Base-by-base conservation (phyloP, 305 asterid species). In the Fraxinus xanthoxyloides region DNA sequence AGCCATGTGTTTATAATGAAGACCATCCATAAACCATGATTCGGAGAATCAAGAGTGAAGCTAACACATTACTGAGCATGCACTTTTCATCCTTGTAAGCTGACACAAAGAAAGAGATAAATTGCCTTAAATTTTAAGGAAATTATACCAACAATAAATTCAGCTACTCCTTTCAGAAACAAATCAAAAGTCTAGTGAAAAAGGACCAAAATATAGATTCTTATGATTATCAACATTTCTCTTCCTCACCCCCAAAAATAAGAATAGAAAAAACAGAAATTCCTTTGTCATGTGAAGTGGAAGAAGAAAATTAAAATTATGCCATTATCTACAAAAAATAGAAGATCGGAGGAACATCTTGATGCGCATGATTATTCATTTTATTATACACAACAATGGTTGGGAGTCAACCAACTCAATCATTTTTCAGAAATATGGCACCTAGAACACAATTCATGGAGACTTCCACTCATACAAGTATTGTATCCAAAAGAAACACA, bases 71-170 rank as follows among this genome's bases (percentile, higher is more conserved):
- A 38, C 9, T 40, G 59, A 54, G 32, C 12, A 30, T 7, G 23
- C 21, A 80, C 72, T 80, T 67, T 77, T 72, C 46, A 63, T 78
- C 63, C 26, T 72, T 32, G 13, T 34, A 56, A 69, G 76, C 31
- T 75, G 70, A 51, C 72, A 32, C 32, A 67, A n/a, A 30, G 80
- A 77, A 31, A 32, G n/a, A 40, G 69, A 13, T 23, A 2, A 1
- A 2, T 2, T 61, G 70, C 80, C 72, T 17, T 32, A 35, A 61
- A 10, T 32, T 38, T 61, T 28, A 12, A 40, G 77, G 69, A 9
- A 43, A 81, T 13, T 40, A 61, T 38, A 61, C 30, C 12, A 61
- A 35, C 7, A 65, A 65, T 12, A 12, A 65, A 65, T 65, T 26
- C 35, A 65, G 73, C 3, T 3, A 65, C 70, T 21, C 31, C 31